Evolutionary conservation across 2,329 filamentous ascomycete genomes (phyloP), one percentile per base, ranked within the genome.

Genomic region (Metarhizium rileyi): DNA sequence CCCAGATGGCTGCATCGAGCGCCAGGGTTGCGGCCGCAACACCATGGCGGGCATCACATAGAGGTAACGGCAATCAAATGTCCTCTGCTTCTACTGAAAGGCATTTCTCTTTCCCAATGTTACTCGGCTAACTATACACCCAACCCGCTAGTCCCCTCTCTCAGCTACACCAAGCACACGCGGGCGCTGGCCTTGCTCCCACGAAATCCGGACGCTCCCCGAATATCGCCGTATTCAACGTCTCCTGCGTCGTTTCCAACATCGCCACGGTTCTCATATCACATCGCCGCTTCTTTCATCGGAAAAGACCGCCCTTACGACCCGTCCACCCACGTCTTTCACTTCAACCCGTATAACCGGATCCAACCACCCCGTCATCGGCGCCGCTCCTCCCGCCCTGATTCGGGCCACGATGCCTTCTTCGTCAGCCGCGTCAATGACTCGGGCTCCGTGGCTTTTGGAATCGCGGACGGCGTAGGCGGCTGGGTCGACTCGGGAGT

Each of bases 401-500:
- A 81, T 51, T 93, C 87, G 46, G 93, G 93, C 16, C 90, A 98
- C 68, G 93, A 98, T 75, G 88, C 93, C 51, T 97, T 96, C 72
- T 98, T 98, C 68, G 85, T 93, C 59, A 80, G 86, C 62, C 81
- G 83, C 23, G 73, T 96, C n/a, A 87, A 86, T 47, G 79, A 82
- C 55, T 78, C 77, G 1, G 76, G 81, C 35, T 76, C 82, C 38
- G 78, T 95, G 10, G 88, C 90, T 1, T 84, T 98, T 57, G 93
- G 89, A 18, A 80, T 98, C 23, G 90, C 90, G 48, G 93, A 98
- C 64, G 93, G 93, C 10, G 93, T 98, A 0, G 93, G 93, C 44
- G 93, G 93, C 33, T 98, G 93, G 90, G 81, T 86, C 55, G 87
- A 95, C 59, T 91, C 86, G 36, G 90, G 90, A 42, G 84, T 98